These are phyloP conservation scores for Nothopassalora personata DNA, from an alignment of 2,329 filamentous ascomycete genomes.

Conservation along the genomic window DNA sequence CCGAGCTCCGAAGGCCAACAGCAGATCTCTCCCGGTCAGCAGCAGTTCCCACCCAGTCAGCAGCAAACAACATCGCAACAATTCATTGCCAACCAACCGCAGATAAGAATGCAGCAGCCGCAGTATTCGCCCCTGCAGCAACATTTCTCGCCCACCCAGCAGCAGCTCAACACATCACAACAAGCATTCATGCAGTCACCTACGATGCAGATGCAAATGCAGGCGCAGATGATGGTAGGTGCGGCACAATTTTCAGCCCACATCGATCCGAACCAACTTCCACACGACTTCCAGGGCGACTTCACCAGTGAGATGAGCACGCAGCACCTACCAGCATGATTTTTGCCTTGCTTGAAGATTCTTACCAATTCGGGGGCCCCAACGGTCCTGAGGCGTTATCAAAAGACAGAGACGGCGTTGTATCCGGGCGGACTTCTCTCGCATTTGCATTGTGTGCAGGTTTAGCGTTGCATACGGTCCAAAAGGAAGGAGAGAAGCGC, in stretches of 20 bases:
- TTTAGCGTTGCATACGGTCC: too few species aligned
- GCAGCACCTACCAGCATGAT: background rate
- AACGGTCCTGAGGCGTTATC: too few species aligned
- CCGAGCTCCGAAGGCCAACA: too few species aligned
- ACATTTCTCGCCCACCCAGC: background rate
- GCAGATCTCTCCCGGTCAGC: background rate
- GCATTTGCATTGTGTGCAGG: too few species aligned
- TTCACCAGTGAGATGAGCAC: background rate
- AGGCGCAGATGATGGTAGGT: background rate
- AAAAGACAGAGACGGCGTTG: too few species aligned
- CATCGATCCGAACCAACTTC: background rate
- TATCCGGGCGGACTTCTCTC: too few species aligned
- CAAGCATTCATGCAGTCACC: conserved; percentile 1
- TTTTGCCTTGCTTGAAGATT: too few species aligned
- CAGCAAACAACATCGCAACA: background rate
- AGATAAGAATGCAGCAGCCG: background rate
- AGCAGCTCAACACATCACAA: background rate
- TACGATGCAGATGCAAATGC: background rate
- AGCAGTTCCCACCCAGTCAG: background rate
- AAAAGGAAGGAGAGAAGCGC: too few species aligned
- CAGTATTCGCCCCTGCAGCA: conserved; percentile 6
- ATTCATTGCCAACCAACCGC: background rate
- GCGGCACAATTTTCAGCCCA: background rate
- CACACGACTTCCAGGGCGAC: background rate
- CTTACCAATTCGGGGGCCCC: background rate